A percentile compares a stretch with the other conserved stretches of the same genome.
phyloP scores from a whole-genome alignment of 2,329 filamentous ascomycete species.

The Diaporthe citriasiana region DNA sequence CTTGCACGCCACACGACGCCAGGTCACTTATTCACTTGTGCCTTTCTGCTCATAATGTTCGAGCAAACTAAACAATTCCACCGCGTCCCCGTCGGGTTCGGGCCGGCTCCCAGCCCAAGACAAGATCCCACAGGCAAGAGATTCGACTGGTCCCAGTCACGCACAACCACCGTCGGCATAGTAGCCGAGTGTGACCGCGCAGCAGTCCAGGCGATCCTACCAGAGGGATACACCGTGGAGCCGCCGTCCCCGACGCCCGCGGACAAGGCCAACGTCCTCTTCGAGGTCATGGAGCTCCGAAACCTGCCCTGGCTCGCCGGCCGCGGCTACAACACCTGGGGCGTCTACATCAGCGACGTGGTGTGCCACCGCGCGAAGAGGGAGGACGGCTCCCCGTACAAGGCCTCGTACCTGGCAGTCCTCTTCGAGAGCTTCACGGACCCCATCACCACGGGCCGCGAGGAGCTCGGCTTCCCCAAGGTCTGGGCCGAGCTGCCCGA shows the following conservation, averaged over 20 bases:
- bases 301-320: slow-evolving; percentile 74
- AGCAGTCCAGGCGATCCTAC: slow-evolving; percentile 25
- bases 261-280: slow-evolving; percentile 19
- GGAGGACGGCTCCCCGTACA: slow-evolving; percentile 59
- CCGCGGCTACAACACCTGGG: slow-evolving; percentile 69
- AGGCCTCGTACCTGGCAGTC: slow-evolving; percentile 68
- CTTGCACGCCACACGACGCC: background rate
- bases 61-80: slow-evolving; percentile 19
- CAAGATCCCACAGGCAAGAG: slow-evolving; percentile 18
- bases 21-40: too few species aligned
- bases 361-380: slow-evolving; percentile 62
- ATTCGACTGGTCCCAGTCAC: slow-evolving; percentile 17
- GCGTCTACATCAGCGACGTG: slow-evolving; percentile 74
- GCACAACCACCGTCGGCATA: background rate
- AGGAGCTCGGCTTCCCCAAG: slow-evolving; percentile 75
- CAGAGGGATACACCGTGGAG: background rate
- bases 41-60: background rate
- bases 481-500: slow-evolving; percentile 52
- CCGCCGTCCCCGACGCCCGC: background rate
- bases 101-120: background rate
- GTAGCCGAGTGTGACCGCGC: slow-evolving; percentile 18
- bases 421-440: slow-evolving; percentile 72
- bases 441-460: slow-evolving; percentile 70
- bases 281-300: slow-evolving; percentile 54
- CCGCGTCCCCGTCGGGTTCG: slow-evolving; percentile 1